Conservation (phyloP, 192 early-diverging fungal species). For the Coemansia sp. region DNA sequence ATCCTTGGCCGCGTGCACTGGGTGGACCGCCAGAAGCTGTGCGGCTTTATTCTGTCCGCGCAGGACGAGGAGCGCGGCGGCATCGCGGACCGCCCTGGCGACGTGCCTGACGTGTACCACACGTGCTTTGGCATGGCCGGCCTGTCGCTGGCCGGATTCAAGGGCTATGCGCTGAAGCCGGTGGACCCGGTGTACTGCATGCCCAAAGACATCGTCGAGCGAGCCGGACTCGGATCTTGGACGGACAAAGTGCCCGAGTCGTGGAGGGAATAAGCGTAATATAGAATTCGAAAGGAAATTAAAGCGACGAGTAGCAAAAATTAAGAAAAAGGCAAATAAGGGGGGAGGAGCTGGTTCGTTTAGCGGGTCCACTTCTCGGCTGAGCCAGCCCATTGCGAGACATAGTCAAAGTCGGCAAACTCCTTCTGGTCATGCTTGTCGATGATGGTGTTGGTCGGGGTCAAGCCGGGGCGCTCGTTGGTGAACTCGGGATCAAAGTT, state of each 20-base stretch:
- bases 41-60: slow-evolving; percentile 71
- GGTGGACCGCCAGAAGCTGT: slow-evolving; percentile 75
- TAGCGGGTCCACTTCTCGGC: slow-evolving; percentile 52
- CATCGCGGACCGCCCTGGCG: slow-evolving; percentile 88
- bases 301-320: no score
- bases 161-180: slow-evolving; percentile 59
- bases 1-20: slow-evolving; percentile 79
- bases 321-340: not conserved
- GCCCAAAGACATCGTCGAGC: slow-evolving; percentile 60
- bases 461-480: slow-evolving; percentile 86
- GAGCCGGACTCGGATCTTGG: slow-evolving; percentile 45
- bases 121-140: slow-evolving; percentile 92
- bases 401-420: slow-evolving; percentile 91
- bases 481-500: slow-evolving; percentile 99
- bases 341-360: no score
- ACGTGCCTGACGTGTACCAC: slow-evolving; percentile 95
- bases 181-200: slow-evolving; percentile 95
- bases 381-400: slow-evolving; percentile 77
- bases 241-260: slow-evolving; percentile 18
- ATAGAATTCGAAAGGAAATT: no score
- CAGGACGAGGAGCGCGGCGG: slow-evolving; percentile 87
- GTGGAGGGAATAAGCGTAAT: slow-evolving; percentile 19
- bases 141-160: slow-evolving; percentile 79
- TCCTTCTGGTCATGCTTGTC: slow-evolving; percentile 84
- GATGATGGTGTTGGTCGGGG: slow-evolving; percentile 83